Percentiles rank a stretch among this genome's conserved stretches.
Evolutionary conservation across 164 flowering plant genomes (phyloP).

Genomic region (Santalum album): DNA sequence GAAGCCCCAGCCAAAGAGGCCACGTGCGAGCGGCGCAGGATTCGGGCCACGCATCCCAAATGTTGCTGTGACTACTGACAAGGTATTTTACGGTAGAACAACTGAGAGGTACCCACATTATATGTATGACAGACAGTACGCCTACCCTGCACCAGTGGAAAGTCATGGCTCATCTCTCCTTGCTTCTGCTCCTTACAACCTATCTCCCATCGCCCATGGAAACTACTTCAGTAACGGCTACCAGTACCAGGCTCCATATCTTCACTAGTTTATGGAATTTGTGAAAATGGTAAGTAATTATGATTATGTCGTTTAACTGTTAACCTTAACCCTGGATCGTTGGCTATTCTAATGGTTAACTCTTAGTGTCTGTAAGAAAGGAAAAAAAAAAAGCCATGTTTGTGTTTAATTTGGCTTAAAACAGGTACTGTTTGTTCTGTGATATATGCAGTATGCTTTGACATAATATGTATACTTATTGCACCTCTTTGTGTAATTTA

Average conservation of each 20-base stretch:
- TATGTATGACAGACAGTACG: constrained; percentile 59
- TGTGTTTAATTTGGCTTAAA: constrained; percentile 26
- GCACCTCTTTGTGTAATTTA: constrained; percentile 10
- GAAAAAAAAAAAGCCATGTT: constrained; percentile 12
- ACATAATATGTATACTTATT: background rate
- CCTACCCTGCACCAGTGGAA: constrained; percentile 49
- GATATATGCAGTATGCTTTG: constrained; percentile 29
- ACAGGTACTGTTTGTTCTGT: constrained; percentile 25
- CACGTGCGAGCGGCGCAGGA: constrained; percentile 71
- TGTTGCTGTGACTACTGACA: constrained; percentile 40
- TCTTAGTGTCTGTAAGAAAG: constrained; percentile 19
- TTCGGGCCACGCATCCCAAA: constrained; percentile 48
- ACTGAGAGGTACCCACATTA: constrained; percentile 71
- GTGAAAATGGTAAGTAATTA: constrained; percentile 22
- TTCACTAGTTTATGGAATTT: constrained; percentile 53
- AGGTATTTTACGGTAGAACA: constrained; percentile 49
- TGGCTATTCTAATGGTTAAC: constrained; percentile 17
- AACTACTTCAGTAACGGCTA: constrained; percentile 78
- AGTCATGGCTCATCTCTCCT: constrained; percentile 45
- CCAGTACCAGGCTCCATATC: constrained; percentile 76
- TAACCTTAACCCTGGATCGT: constrained; percentile 35
- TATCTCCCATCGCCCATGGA: constrained; percentile 51
- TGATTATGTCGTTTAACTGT: constrained; percentile 30
- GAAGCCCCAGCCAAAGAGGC: constrained; percentile 90
- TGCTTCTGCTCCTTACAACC: constrained; percentile 50